Evolutionary conservation across 1,284 basidiomycete genomes (phyloP).

Genomic region (Trichosporon sp.): DNA sequence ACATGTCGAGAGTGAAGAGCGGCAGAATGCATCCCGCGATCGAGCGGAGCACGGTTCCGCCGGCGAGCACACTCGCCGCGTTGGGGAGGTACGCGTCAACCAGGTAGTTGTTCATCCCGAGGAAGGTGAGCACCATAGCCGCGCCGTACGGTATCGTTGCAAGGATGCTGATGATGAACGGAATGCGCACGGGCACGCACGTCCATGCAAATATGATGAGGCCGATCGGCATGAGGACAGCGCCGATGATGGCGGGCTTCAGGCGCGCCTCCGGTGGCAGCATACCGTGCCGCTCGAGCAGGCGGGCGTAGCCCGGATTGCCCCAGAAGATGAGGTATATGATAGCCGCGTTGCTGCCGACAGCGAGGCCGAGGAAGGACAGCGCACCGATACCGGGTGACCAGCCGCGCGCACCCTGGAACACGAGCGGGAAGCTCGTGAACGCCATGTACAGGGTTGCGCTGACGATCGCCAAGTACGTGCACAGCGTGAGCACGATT

Average conservation of each 20-base stretch:
- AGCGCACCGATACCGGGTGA: slow-evolving; percentile 54
- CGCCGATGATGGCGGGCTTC: slow-evolving; percentile 57
- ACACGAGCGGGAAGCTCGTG: slow-evolving; percentile 49
- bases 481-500: slow-evolving; percentile 59
- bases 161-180: slow-evolving; percentile 60
- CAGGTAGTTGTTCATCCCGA: slow-evolving; percentile 51
- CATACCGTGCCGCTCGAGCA: slow-evolving; percentile 18
- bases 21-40: slow-evolving; percentile 58
- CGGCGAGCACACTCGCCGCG: slow-evolving; percentile 58
- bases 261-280: slow-evolving; percentile 53
- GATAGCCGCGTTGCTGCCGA: slow-evolving; percentile 56
- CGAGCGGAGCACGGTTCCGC: slow-evolving; percentile 63
- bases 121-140: slow-evolving; percentile 31
- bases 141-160: slow-evolving; percentile 59
- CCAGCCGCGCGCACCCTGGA: slow-evolving; percentile 29
- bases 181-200: slow-evolving; percentile 52
- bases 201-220: slow-evolving; percentile 52
- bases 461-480: slow-evolving; percentile 26
- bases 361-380: slow-evolving; percentile 59
- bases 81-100: slow-evolving; percentile 56
- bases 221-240: slow-evolving; percentile 52
- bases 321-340: slow-evolving; percentile 52
- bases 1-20: slow-evolving; percentile 56
- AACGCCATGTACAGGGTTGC: slow-evolving; percentile 35
- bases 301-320: slow-evolving; percentile 23